Evolutionary conservation across 148 eudicot genomes (phyloP).

Genomic region (Rhododendron vialii): DNA sequence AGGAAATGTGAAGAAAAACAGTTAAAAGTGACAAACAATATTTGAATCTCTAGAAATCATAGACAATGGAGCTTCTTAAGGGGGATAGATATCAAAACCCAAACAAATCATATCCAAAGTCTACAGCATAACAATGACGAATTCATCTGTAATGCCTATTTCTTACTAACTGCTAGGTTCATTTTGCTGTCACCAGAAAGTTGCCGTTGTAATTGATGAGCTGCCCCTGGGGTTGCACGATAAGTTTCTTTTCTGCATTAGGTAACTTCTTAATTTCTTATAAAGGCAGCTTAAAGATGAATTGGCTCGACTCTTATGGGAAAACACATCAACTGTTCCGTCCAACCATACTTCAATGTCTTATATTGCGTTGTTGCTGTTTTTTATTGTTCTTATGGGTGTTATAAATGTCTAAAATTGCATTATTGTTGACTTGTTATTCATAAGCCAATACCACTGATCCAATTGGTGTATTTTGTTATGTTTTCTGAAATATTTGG

Average conservation of each 20-base stretch:
- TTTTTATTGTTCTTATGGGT: neutral
- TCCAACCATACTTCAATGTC: neutral
- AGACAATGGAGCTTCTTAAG: neutral
- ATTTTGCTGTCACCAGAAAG: constrained; percentile 56
- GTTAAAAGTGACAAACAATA: neutral
- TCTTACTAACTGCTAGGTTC: constrained; percentile 16
- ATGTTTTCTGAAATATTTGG: neutral
- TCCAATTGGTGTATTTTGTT: neutral
- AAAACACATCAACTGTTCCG: neutral
- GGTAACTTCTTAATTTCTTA: constrained; percentile 38
- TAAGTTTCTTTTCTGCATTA: constrained; percentile 78
- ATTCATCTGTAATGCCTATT: neutral
- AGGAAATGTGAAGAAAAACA: neutral
- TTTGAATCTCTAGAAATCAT: neutral
- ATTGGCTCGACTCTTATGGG: neutral
- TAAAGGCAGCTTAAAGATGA: constrained; percentile 1
- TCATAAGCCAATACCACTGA: neutral
- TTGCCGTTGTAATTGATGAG: constrained; percentile 84
- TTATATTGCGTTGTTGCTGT: neutral
- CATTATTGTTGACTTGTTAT: neutral
- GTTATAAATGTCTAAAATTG: neutral
- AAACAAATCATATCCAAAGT: neutral
- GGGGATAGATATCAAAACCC: neutral
- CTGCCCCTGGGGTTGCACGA: constrained; percentile 74
- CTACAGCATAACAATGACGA: neutral